Evolutionary conservation across 306 rosid genomes (phyloP).

Genomic region (Glycine soja): DNA sequence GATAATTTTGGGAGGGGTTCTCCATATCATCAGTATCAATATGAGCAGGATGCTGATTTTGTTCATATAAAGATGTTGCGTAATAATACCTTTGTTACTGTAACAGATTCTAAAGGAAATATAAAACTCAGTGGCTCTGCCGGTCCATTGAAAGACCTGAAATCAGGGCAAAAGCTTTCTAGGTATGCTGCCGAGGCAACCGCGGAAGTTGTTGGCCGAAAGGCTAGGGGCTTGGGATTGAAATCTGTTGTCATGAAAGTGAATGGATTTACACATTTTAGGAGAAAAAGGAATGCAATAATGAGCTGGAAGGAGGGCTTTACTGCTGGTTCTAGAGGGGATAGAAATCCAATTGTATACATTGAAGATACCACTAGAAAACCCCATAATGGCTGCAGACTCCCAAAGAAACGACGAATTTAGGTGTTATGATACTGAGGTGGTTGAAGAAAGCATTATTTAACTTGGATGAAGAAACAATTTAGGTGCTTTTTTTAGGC

Average conservation of each 20-base stretch:
- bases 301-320: constrained; percentile 79
- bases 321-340: constrained; percentile 63
- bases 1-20: constrained; percentile 46
- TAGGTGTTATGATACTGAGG: constrained; percentile 27
- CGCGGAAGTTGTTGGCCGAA: constrained; percentile 80
- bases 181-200: constrained; percentile 80
- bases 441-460: neutral
- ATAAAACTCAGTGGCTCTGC: constrained; percentile 68
- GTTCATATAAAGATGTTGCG: constrained; percentile 82
- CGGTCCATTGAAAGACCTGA: constrained; percentile 72
- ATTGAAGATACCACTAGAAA: constrained; percentile 74
- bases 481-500: constrained; percentile 21
- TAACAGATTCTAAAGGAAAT: constrained; percentile 77
- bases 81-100: constrained; percentile 77
- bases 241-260: constrained; percentile 83
- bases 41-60: constrained; percentile 70
- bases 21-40: constrained; percentile 36
- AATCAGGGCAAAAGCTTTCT: constrained; percentile 71
- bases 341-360: constrained; percentile 62
- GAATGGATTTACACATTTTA: constrained; percentile 72
- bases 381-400: constrained; percentile 79
- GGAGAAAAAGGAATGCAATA: constrained; percentile 80
- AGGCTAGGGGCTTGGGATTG: constrained; percentile 66
- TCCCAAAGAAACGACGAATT: constrained; percentile 63
- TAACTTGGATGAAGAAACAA: constrained; percentile 18